These are phyloP conservation scores for Sphaerulina musiva DNA, from an alignment of 2,329 filamentous ascomycete genomes.

Conservation along the genomic window DNA sequence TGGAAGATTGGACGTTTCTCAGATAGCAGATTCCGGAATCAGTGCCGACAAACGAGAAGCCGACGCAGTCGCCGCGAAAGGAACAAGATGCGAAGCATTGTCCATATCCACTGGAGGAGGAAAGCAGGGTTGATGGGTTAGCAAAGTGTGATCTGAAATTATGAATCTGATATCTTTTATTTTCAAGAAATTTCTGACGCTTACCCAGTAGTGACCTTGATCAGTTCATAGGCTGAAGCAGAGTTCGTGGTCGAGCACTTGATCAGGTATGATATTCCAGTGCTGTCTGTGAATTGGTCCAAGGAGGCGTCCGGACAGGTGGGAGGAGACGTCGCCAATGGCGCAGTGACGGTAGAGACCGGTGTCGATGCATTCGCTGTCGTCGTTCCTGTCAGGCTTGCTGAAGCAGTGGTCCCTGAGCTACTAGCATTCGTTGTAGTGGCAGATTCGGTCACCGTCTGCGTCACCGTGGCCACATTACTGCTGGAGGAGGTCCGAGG, in stretches of 20 bases:
- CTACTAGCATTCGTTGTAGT: slow-evolving; percentile 3
- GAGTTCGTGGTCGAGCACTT: slow-evolving; percentile 27
- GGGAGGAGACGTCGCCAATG: slow-evolving; percentile 14
- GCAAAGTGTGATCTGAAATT: no score
- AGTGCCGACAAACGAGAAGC: slow-evolving; percentile 27
- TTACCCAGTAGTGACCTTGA: slow-evolving; percentile 17
- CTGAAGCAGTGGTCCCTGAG: slow-evolving; percentile 1
- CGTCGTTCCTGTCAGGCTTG: slow-evolving; percentile 1
- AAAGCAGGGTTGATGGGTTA: no score
- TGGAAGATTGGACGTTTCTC: slow-evolving; percentile 21
- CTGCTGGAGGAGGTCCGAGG: not conserved
- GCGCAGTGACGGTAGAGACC: slow-evolving; percentile 8
- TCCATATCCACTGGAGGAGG: slow-evolving; percentile 21
- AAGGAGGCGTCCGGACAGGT: slow-evolving; percentile 23
- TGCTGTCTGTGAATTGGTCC: slow-evolving; percentile 22
- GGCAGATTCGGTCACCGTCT: slow-evolving; percentile 8
- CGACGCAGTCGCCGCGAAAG: slow-evolving; percentile 19
- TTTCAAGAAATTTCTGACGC: no score
- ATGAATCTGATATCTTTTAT: no score
- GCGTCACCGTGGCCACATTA: not conserved
- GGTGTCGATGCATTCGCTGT: slow-evolving; percentile 5
- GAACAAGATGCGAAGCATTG: slow-evolving; percentile 30
- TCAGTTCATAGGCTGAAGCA: slow-evolving; percentile 18
- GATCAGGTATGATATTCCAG: slow-evolving; percentile 25
- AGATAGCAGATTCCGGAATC: slow-evolving; percentile 28